Base-by-base conservation (phyloP, 768 basidiomycete species). In the Daedalea quercina region DNA sequence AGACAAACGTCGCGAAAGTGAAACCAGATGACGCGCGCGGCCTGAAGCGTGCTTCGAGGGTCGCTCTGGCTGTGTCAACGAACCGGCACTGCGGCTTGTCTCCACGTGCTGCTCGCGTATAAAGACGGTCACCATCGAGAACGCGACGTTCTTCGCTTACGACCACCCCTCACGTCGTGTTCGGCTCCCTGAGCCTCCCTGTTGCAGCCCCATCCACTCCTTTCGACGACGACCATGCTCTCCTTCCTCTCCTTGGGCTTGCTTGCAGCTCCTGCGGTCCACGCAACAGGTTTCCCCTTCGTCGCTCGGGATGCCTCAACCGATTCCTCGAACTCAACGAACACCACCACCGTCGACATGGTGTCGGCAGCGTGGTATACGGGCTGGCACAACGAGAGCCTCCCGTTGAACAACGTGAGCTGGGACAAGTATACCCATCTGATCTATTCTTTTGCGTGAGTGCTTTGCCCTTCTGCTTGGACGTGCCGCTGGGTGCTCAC, bases 401-500 rank as follows among this genome's bases (percentile, higher is more conserved):
- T 75, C 56, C 63, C 79, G 12, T 70, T 78, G 3, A 60, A 60
- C 37, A 63, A 69, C 12, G 70, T 84, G 52, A 72, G 76, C 22
- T 84, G 81, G 82, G 54, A 65, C 26, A 80, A 80, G 60, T 83
- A 81, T 59, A 77, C 69, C 43, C 65, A 77, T 44, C 60, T 84
- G 67, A 76, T 72, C 25, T 85, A 82, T 65, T 75, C 82, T 41
- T 84, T 85, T 57, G 83, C 75, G 83, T 84, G 58, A 70, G 78
- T 78, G 3, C 37, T 40, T 40, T 40, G 6, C 37, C 8, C 37
- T 15, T 40, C 19, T 40, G 22, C 9, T 19, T 20, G 11, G 25
- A n/a, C 52, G n/a, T 43, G 8, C 12, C 19, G 2, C 33, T 13
- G n/a, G 40, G 3, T 34, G 26, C 33, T 40, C 19, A 40, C 13